A percentile compares a stretch with the other conserved stretches of the same genome.
Conservation (phyloP, 2,329 filamentous ascomycete genomes). For the Sporothrix euskadiensis region DNA sequence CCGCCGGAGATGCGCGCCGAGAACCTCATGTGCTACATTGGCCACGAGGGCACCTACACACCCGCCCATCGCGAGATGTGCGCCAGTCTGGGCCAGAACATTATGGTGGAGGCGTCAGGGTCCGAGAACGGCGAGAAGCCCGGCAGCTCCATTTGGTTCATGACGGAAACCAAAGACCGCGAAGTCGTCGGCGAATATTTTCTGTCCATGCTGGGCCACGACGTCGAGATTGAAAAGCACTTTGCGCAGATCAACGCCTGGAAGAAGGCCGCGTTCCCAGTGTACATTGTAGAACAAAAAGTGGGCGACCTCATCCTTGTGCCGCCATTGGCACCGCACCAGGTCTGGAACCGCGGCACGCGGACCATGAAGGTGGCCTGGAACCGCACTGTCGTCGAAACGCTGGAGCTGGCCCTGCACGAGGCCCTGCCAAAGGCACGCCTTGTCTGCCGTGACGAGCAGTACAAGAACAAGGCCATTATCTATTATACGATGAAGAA, state of each 20-base stretch:
- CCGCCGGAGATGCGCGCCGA: conserved; percentile 85
- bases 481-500: conserved; percentile 83
- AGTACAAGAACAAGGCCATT: conserved; percentile 98
- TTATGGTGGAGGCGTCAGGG: conserved; percentile 91
- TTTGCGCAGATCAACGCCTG: conserved; percentile 95
- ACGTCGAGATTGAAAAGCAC: conserved; percentile 95
- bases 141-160: conserved; percentile 96
- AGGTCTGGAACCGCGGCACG: conserved; percentile 97
- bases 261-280: conserved; percentile 90
- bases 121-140: conserved; percentile 72
- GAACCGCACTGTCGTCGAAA: conserved; percentile 94
- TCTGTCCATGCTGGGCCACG: conserved; percentile 86
- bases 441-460: conserved; percentile 92
- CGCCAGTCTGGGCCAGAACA: conserved; percentile 90
- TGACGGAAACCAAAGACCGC: conserved; percentile 94
- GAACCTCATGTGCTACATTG: conserved; percentile 98
- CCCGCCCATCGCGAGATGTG: conserved; percentile 98
- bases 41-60: conserved; percentile 95
- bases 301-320: conserved; percentile 92
- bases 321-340: conserved; percentile 88
- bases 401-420: conserved; percentile 77
- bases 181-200: conserved; percentile 92
- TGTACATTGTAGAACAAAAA: conserved; percentile 88
- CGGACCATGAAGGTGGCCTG: conserved; percentile 96
- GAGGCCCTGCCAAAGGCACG: conserved; percentile 88